phyloP scores from a whole-genome alignment of 2,329 filamentous ascomycete genomes.

The Gremmenia infestans region DNA sequence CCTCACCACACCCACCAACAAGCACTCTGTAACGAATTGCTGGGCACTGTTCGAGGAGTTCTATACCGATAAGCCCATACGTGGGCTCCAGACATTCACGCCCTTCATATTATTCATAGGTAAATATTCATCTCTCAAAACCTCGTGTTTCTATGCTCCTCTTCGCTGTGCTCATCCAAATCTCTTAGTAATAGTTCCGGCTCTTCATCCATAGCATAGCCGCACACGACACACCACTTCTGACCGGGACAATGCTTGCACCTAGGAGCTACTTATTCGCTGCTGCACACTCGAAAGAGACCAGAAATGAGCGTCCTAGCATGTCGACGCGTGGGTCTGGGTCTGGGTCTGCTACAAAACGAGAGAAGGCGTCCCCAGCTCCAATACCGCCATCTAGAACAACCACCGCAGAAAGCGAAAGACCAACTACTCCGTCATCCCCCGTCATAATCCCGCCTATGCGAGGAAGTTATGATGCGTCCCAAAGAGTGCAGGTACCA shows the following conservation, averaged over 20 bases:
- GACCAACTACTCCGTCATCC: conserved; percentile 24
- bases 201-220: not conserved
- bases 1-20: conserved; percentile 16
- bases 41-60: conserved; percentile 9
- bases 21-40: conserved; percentile 11
- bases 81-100: not conserved
- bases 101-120: not conserved
- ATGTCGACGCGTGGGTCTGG: conserved; percentile 3
- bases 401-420: not conserved
- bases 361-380: conserved; percentile 4
- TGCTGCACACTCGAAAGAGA: conserved; percentile 11
- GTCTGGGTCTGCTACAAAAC: conserved; percentile 6
- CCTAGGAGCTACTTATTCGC: conserved; percentile 26
- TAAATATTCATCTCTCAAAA: not conserved
- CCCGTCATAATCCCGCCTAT: conserved; percentile 28
- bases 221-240: not conserved
- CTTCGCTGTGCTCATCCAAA: not conserved
- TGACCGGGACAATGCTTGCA: conserved; percentile 20
- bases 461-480: conserved; percentile 20
- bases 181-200: not conserved
- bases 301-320: conserved; percentile 14
- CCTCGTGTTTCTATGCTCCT: not conserved
- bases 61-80: conserved; percentile 8
- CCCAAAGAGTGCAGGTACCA: conserved; percentile 18
- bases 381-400: conserved; percentile 1